Conservation (phyloP, 805 yeast species). For the Candida koratica region DNA sequence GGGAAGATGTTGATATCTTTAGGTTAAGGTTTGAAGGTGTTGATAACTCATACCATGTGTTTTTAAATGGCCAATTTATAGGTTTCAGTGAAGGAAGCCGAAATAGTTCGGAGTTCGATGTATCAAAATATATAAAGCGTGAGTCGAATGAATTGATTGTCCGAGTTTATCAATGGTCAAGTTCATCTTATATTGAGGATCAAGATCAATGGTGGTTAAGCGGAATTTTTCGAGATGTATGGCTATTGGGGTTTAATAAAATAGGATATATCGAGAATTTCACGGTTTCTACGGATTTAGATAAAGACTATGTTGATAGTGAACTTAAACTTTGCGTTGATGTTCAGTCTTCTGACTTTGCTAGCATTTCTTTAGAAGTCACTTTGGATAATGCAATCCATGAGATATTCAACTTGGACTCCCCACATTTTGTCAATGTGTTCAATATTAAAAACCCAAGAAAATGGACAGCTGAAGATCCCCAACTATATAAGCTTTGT, state of each 20-base stretch:
- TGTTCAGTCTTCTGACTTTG: neutral
- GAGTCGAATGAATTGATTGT: constrained; percentile 17
- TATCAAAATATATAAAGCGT: constrained; percentile 14
- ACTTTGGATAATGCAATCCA: neutral
- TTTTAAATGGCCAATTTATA: constrained; percentile 26
- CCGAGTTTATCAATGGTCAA: constrained; percentile 30
- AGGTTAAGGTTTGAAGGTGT: constrained; percentile 35
- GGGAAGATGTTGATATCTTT: constrained; percentile 9
- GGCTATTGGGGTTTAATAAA: constrained; percentile 20
- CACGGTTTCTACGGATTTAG: constrained; percentile 19
- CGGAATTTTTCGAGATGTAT: constrained; percentile 36
- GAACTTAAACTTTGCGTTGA: constrained; percentile 2
- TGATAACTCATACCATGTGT: constrained; percentile 30
- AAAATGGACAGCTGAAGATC: constrained; percentile 33
- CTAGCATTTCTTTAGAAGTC: constrained; percentile 1
- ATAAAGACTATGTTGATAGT: constrained; percentile 7
- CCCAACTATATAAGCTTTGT: constrained; percentile 22
- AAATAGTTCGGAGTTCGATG: constrained; percentile 30
- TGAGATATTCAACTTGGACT: neutral
- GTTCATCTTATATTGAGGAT: constrained; percentile 31
- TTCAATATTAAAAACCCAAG: constrained; percentile 15
- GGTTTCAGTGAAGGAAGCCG: constrained; percentile 32
- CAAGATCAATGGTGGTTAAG: constrained; percentile 41
- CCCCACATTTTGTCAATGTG: neutral
- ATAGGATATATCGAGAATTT: constrained; percentile 27